phyloP scores from a whole-genome alignment of 352 stramenopile genomes.

The Phytophthora fragariaefolia region DNA sequence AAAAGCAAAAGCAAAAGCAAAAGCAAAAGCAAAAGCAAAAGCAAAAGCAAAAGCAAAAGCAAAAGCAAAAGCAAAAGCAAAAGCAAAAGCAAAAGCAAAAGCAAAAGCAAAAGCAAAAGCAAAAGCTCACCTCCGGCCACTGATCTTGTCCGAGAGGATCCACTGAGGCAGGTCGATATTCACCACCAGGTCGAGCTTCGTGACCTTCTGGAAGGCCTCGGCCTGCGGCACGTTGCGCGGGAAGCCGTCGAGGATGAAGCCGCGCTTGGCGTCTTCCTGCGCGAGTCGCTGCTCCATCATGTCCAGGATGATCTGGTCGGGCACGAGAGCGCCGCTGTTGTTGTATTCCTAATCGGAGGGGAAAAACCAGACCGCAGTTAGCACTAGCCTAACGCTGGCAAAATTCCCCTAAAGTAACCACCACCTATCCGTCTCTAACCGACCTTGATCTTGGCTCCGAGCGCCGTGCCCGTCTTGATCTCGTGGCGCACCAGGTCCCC shows the following conservation, averaged over 20 bases:
- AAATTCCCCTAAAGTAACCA: neutral
- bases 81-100: too few species aligned
- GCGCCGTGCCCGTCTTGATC: constrained; percentile 80
- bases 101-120: too few species aligned
- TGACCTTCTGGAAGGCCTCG: constrained; percentile 80
- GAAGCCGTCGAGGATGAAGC: constrained; percentile 92
- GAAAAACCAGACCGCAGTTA: neutral
- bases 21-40: too few species aligned
- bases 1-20: too few species aligned
- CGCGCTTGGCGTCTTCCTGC: constrained; percentile 68
- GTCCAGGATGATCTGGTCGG: constrained; percentile 90
- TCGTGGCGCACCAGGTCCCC: constrained; percentile 90
- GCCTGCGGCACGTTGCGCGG: constrained; percentile 90
- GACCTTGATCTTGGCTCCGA: constrained; percentile 83
- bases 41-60: too few species aligned
- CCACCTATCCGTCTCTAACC: constrained; percentile 4
- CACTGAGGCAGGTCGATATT: constrained; percentile 91
- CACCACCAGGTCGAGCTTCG: constrained; percentile 81
- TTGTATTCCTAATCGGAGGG: constrained; percentile 67
- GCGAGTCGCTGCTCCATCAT: constrained; percentile 87
- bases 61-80: too few species aligned
- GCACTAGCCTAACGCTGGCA: neutral
- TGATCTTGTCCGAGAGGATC: constrained; percentile 92
- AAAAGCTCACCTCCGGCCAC: constrained; percentile 68
- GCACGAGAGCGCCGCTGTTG: constrained; percentile 82